phyloP scores from a whole-genome alignment of 208 protist species.

The Crithidia bombi region DNA sequence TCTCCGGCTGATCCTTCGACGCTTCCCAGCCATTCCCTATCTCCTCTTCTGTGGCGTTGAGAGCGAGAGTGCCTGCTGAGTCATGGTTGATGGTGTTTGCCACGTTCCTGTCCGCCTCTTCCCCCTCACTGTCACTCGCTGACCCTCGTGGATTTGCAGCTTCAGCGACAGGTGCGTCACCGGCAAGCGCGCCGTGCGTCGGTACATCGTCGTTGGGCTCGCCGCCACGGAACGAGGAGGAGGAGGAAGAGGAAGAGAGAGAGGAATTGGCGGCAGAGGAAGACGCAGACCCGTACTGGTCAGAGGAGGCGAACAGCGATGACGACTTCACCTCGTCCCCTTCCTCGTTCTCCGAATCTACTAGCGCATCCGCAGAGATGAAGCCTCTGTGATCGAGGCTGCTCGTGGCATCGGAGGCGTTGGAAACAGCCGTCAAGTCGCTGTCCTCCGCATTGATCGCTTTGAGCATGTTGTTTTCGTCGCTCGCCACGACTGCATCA shows the following conservation, averaged over 20 bases:
- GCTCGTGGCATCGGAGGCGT: conserved; percentile 2
- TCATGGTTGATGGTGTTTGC: no score
- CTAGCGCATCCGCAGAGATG: conserved; percentile 18
- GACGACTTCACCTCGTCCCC: neutral
- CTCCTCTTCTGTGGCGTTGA: no score
- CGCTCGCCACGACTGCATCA: neutral
- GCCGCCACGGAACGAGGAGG: no score
- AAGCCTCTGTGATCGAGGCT: conserved; percentile 7
- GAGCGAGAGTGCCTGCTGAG: no score
- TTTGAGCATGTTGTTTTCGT: neutral
- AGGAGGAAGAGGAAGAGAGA: neutral
- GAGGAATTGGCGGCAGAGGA: neutral
- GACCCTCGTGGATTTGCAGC: no score
- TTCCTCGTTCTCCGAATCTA: neutral
- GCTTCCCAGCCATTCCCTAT: no score
- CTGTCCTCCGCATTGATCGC: neutral
- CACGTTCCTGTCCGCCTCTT: no score
- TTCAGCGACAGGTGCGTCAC: no score
- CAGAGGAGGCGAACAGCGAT: neutral
- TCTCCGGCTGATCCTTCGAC: no score
- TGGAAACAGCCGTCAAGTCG: neutral
- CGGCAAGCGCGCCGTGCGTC: no score
- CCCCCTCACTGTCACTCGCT: no score
- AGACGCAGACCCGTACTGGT: neutral
- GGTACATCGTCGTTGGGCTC: neutral